Evolutionary conservation across 176 grass and related monocot species (phyloP).

Genomic region (Phoenix roebelenii): DNA sequence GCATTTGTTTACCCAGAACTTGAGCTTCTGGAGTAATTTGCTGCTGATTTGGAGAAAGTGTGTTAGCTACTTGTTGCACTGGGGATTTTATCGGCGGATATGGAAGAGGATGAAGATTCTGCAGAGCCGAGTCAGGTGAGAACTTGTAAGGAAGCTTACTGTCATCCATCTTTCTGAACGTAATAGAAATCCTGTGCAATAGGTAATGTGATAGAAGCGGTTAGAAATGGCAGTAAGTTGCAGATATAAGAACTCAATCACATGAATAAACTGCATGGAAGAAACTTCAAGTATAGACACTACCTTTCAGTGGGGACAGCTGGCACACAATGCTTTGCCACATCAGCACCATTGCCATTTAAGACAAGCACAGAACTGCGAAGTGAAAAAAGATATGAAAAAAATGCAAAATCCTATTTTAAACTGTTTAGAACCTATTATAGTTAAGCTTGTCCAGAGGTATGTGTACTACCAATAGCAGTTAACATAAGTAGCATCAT

Average conservation of each 20-base stretch:
- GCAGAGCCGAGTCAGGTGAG: constrained; percentile 23
- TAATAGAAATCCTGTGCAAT: constrained; percentile 43
- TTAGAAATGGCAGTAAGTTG: no score
- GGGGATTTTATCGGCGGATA: neutral
- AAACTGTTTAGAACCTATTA: no score
- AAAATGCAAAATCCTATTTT: neutral
- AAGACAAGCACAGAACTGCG: constrained; percentile 57
- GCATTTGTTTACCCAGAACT: no score
- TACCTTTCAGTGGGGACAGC: constrained; percentile 45
- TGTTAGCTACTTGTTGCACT: no score
- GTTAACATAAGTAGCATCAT: no score
- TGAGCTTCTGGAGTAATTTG: no score
- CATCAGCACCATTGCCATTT: constrained; percentile 40
- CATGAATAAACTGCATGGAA: no score
- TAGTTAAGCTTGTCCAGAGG: no score
- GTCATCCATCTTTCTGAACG: constrained; percentile 53
- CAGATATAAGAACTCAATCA: no score
- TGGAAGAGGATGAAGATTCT: constrained; percentile 4
- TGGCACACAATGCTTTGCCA: constrained; percentile 61
- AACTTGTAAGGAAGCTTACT: constrained; percentile 29
- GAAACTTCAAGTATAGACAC: neutral
- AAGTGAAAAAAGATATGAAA: neutral
- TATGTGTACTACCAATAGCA: no score
- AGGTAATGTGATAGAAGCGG: no score
- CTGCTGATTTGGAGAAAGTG: no score